Base-by-base conservation (phyloP, 306 rosid species). In the Datisca glomerata region DNA sequence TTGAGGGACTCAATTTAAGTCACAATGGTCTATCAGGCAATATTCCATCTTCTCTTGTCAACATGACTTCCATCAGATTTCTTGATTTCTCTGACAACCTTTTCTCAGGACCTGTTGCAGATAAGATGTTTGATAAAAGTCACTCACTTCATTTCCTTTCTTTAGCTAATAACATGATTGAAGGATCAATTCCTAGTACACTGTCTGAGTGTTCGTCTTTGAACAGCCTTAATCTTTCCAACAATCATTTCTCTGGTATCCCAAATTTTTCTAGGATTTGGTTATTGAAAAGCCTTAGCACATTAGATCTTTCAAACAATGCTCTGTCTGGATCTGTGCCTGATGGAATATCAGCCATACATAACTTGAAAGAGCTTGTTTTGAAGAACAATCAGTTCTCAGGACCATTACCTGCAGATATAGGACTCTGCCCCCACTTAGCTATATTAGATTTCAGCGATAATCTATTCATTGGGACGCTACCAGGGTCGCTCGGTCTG, bases 221-320 rank as follows among this genome's bases (percentile, higher is more conserved):
- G 65, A 89, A 74, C 55, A 57, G 38, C 54, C 66, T 89, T 22
- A 63, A 83, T 59, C 61, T 83, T 60, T 83, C 97, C 4, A 53
- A 25, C 11, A 83, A 80, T 20, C 73, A 6, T 12, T 80, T 89
- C 39, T 12, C 79, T 5, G 93, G 93, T 14, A 38, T 36, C 57
- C 72, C 64, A 20, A 72, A 63, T 45, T 80, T 83, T 25, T 24
- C 25, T 18, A 73, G 78, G 41, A 24, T 82, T 74, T 79, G 93
- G 81, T 58, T 73, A 16, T 37, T 83, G 54, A 22, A 20, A 20
- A 70, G 93, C 66, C 77, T 89, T 44, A 68, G 97, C 41, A 37
- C 43, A 18, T 41, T 89, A 47, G 95, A 89, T 68, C 86, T 89
- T 8, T 89, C 97, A 2, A 65, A 54, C 46, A 89, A 89, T 68